Evolutionary conservation across 176 grass and related monocot genomes (phyloP), one percentile per base, ranked within the genome.

Genomic region (Oropetium thomaeum): DNA sequence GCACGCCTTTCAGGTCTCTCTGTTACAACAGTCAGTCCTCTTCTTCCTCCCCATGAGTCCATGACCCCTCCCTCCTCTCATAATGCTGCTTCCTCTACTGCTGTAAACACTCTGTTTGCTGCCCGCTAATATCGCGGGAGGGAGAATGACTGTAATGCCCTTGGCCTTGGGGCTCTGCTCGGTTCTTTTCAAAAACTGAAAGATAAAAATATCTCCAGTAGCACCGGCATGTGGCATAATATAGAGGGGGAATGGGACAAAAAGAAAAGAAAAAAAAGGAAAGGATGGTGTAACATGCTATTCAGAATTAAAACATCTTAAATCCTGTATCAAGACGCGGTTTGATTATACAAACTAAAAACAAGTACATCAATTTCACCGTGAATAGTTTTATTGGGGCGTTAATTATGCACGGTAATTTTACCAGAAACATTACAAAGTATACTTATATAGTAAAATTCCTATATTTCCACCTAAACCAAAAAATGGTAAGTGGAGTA

Each of bases 1-100:
- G 73, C 61, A 74, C 82, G 74, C 67, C 83, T 90, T 90, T 76
- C 73, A 59, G 47, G 67, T 57, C 55, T 47, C 44, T 48, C 48
- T 51, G 51, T 41, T 73, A 67, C 83, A 55, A 62, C 70, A 82
- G 26, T 77, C 41, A 34, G n/a, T 69, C 63, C 49, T 54, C 58
- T n/a, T 58, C 48, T 51, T 16, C 62, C 1, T 32, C 40, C 51
- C 35, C 6, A n/a, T n/a, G n/a, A n/a, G n/a, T 58, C 62, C 73
- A 3, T 37, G 25, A 53, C 13, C 15, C 45, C 76, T 85, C 69
- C 47, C 65, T 39, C 26, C 42, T 33, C 57, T 55, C 58, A 28
- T 41, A 78, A 64, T 68, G 58, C 43, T 62, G 42, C 63, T 28
- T 13, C 39, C 35, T 13, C 39, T 62, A 52, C 26, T 34, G 35